Evolutionary conservation across 75 land plant species (phyloP).

Genomic region (Pinus tabuliformis): DNA sequence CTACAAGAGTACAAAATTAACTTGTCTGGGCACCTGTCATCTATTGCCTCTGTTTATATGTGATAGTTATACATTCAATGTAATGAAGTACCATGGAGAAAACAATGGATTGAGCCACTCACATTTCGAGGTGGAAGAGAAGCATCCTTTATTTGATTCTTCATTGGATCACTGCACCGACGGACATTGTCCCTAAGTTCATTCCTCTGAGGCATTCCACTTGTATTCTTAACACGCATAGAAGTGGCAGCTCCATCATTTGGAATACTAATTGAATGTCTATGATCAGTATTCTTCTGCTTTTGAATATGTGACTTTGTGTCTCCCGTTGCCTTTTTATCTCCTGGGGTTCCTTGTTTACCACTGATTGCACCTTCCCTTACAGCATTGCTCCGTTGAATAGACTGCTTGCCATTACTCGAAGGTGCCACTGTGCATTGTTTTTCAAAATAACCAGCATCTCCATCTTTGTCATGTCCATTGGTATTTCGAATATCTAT

Average conservation of each 20-base stretch:
- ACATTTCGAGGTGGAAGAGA: constrained; percentile 1
- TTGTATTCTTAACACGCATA: background rate
- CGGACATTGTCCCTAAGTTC: background rate
- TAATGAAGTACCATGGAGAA: background rate
- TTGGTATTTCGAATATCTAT: constrained; percentile 3
- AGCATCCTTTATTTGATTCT: background rate
- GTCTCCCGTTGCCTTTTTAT: background rate
- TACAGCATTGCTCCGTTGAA: background rate
- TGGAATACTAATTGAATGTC: background rate
- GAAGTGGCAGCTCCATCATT: background rate
- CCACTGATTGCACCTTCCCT: background rate
- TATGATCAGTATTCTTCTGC: background rate
- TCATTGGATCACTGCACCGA: background rate
- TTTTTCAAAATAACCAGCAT: background rate
- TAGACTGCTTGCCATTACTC: background rate
- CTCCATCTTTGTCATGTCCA: constrained; percentile 2
- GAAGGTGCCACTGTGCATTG: background rate
- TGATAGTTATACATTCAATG: background rate
- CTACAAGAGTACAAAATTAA: too few relatives aligned
- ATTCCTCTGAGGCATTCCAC: background rate
- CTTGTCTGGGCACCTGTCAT: background rate
- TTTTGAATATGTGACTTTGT: constrained; percentile 6
- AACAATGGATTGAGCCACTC: background rate
- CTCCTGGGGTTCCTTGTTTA: background rate
- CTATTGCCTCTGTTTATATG: background rate